Percentiles rank a stretch among this genome's conserved stretches.
Conservation (phyloP, 805 yeast species). For the Kodamaea jinghongensis region DNA sequence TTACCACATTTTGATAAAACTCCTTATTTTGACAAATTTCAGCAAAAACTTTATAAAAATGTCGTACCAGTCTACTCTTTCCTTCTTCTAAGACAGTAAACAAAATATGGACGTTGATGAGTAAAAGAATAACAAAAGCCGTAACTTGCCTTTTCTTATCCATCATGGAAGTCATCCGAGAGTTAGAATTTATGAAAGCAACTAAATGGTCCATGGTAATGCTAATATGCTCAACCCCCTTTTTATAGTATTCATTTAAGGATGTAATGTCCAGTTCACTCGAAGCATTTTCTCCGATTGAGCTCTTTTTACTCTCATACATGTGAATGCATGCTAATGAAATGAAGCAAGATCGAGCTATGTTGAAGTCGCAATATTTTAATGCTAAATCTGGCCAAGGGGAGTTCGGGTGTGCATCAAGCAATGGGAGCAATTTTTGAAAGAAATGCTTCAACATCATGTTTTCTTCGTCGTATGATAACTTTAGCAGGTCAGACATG, state of each 20-base stretch:
- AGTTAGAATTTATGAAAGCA: constrained; percentile 25
- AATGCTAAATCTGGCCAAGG: constrained; percentile 63
- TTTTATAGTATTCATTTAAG: constrained; percentile 42
- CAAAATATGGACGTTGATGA: constrained; percentile 53
- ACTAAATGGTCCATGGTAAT: constrained; percentile 56
- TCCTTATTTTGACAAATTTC: constrained; percentile 45
- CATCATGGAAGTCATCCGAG: constrained; percentile 4
- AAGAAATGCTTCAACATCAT: constrained; percentile 56
- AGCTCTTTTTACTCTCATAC: constrained; percentile 43
- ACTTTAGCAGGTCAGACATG: too few relatives aligned
- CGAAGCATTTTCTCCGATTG: constrained; percentile 15
- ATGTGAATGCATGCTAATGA: constrained; percentile 56
- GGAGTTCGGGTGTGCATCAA: constrained; percentile 59
- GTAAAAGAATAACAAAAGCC: constrained; percentile 44
- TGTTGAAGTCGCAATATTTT: constrained; percentile 54
- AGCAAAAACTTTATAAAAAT: constrained; percentile 48
- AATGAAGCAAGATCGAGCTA: constrained; percentile 57
- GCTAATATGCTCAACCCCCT: constrained; percentile 53
- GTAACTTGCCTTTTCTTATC: constrained; percentile 19
- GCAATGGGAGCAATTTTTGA: constrained; percentile 48
- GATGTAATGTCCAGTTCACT: constrained; percentile 29
- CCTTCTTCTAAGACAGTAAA: constrained; percentile 57
- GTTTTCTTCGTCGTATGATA: constrained; percentile 48
- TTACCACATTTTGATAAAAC: constrained; percentile 36
- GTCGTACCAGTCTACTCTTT: constrained; percentile 48